These are phyloP conservation scores for Miamiensis avidus DNA, from an alignment of 169 alveolate genomes.

Conservation along the genomic window DNA sequence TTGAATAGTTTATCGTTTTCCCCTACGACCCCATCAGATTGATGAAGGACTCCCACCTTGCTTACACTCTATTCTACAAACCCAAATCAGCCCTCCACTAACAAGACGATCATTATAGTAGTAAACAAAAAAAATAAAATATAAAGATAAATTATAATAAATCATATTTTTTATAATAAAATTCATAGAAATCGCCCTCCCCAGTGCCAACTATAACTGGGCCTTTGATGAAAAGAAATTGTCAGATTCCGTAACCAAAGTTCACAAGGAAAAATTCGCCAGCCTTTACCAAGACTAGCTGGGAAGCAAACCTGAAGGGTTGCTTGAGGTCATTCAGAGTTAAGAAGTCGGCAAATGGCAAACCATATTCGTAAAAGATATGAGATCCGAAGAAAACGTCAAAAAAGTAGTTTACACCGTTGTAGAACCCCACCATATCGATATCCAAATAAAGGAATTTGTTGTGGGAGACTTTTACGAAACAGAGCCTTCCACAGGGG, in stretches of 20 bases:
- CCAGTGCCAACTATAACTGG: slow-evolving; percentile 7
- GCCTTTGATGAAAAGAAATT: too few species aligned
- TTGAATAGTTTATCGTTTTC: slow-evolving; percentile 14
- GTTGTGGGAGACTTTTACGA: slow-evolving; percentile 9
- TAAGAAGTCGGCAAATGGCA: neutral
- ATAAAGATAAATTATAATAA: too few species aligned
- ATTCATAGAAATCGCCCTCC: slow-evolving; percentile 1
- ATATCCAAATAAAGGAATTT: slow-evolving; percentile 3
- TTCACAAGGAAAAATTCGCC: too few species aligned
- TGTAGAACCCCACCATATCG: slow-evolving; percentile 15
- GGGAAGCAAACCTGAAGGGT: neutral
- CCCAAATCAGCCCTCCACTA: neutral
- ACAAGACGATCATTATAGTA: neutral
- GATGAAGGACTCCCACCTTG: neutral
- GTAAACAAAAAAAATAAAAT: neutral
- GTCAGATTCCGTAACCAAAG: too few species aligned
- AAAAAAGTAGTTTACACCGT: neutral
- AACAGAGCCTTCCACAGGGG: neutral
- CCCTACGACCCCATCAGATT: neutral
- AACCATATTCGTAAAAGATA: neutral
- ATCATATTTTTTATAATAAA: neutral
- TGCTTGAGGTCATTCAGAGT: neutral
- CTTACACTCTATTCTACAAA: neutral
- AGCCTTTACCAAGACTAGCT: neutral
- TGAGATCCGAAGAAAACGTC: neutral